Evolutionary conservation across 2,329 filamentous ascomycete genomes (phyloP).

Genomic region (Cladosporium sp.): DNA sequence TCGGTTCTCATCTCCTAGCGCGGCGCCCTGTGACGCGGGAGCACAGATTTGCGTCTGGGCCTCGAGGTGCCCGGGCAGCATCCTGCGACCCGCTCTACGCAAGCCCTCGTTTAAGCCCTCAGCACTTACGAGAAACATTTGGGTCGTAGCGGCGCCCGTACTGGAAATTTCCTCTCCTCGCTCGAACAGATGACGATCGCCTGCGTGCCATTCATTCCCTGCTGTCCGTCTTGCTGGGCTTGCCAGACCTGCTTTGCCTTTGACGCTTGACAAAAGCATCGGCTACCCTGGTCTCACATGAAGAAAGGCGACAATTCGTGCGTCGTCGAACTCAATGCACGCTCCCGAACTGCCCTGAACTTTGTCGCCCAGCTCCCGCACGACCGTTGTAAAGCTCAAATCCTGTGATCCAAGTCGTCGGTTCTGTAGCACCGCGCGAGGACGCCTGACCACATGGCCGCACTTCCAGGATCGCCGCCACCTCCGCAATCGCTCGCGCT

Average conservation of each 20-base stretch:
- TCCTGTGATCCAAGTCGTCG: slow-evolving; percentile 11
- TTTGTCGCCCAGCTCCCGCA: slow-evolving; percentile 4
- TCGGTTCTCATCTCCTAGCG: slow-evolving; percentile 9
- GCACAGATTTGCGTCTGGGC: background rate
- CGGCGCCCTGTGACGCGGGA: slow-evolving; percentile 3
- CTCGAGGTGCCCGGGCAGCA: slow-evolving; percentile 9
- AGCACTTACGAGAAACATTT: background rate
- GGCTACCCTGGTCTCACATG: slow-evolving; percentile 1
- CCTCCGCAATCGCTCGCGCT: slow-evolving; percentile 6
- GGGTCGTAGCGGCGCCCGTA: background rate
- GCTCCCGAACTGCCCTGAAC: slow-evolving; percentile 12
- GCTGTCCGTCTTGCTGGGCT: background rate
- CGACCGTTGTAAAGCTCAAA: slow-evolving; percentile 12
- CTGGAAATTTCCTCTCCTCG: background rate
- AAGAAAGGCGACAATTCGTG: slow-evolving; percentile 5
- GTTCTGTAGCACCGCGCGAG: slow-evolving; percentile 6
- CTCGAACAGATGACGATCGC: slow-evolving; percentile 7
- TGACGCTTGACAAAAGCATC: background rate
- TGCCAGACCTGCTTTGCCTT: background rate
- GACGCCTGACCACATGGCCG: slow-evolving; percentile 10
- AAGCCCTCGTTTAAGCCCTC: slow-evolving; percentile 1
- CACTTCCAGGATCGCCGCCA: background rate
- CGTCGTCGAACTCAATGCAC: slow-evolving; percentile 13
- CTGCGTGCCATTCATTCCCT: background rate
- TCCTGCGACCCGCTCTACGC: background rate